phyloP scores from a whole-genome alignment of 257 asterid genomes.

The Mentha longifolia region DNA sequence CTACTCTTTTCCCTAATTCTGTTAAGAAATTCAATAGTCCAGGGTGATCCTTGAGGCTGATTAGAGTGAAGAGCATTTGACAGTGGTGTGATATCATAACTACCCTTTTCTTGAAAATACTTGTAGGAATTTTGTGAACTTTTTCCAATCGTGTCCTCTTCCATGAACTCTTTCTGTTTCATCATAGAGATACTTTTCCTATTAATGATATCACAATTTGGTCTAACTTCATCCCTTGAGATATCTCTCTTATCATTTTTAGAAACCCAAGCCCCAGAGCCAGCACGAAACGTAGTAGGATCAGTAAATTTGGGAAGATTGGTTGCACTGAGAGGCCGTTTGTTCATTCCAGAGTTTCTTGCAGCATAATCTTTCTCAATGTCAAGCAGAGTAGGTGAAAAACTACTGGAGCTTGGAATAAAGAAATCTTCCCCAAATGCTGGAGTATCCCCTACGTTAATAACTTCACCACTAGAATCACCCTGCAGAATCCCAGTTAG shows the following conservation, averaged over 20 bases:
- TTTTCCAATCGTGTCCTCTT: conserved; percentile 41
- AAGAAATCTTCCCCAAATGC: conserved; percentile 45
- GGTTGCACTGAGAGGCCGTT: conserved; percentile 47
- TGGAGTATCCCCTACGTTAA: conserved; percentile 54
- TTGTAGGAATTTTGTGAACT: conserved; percentile 38
- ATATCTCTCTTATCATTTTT: conserved; percentile 40
- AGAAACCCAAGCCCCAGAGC: conserved; percentile 51
- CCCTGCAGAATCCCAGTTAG: conserved; percentile 47
- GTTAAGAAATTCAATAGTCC: conserved; percentile 90
- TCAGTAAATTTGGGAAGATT: conserved; percentile 43
- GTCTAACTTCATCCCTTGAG: conserved; percentile 39
- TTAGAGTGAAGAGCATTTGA: conserved; percentile 71
- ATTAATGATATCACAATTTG: conserved; percentile 42
- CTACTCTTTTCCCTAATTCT: conserved; percentile 88
- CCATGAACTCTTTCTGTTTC: conserved; percentile 40
- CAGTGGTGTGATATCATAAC: conserved; percentile 63
- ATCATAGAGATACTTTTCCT: conserved; percentile 36
- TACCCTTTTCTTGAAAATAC: conserved; percentile 44
- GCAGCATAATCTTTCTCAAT: conserved; percentile 50
- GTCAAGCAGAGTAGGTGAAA: conserved; percentile 47
- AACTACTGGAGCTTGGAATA: conserved; percentile 37
- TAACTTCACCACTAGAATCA: conserved; percentile 70
- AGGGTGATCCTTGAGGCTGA: conserved; percentile 74
- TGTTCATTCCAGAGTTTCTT: conserved; percentile 43
- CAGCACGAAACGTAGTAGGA: conserved; percentile 50